Conservation (phyloP, 148 eudicot species). For the Euryodendron excelsum region DNA sequence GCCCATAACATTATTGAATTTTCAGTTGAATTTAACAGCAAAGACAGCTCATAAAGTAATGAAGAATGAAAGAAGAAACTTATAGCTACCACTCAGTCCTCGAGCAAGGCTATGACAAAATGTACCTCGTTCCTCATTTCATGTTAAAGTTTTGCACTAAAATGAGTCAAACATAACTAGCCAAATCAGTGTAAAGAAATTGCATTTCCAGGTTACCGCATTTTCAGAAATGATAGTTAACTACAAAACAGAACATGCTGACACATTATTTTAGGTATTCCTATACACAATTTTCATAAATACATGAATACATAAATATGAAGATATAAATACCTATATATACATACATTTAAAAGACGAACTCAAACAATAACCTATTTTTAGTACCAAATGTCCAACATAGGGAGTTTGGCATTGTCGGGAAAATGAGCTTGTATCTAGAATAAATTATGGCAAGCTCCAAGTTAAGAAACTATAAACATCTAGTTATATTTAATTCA, state of each 20-base stretch:
- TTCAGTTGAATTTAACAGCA: conserved; percentile 2
- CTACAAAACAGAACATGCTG: not conserved
- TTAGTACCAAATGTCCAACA: not conserved
- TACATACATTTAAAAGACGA: not conserved
- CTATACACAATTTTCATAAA: not conserved
- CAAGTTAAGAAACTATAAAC: not conserved
- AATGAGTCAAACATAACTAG: not conserved
- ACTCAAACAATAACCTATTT: not conserved
- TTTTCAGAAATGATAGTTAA: too few species aligned
- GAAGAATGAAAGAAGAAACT: not conserved
- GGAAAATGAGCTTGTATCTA: not conserved
- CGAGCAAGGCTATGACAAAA: not conserved
- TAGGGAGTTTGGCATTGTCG: not conserved
- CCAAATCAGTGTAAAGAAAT: not conserved
- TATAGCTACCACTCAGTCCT: not conserved
- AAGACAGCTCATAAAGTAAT: not conserved
- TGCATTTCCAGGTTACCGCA: not conserved
- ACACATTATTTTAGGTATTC: not conserved
- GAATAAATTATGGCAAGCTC: not conserved
- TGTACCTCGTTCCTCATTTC: not conserved
- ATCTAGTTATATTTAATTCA: not conserved
- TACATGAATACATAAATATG: not conserved
- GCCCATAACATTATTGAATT: not conserved
- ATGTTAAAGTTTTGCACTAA: not conserved
- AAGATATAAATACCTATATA: not conserved